Evolutionary conservation across 768 basidiomycete genomes (phyloP), one percentile per base, ranked within the genome.

Genomic region (Rhizopogon salebrosus): DNA sequence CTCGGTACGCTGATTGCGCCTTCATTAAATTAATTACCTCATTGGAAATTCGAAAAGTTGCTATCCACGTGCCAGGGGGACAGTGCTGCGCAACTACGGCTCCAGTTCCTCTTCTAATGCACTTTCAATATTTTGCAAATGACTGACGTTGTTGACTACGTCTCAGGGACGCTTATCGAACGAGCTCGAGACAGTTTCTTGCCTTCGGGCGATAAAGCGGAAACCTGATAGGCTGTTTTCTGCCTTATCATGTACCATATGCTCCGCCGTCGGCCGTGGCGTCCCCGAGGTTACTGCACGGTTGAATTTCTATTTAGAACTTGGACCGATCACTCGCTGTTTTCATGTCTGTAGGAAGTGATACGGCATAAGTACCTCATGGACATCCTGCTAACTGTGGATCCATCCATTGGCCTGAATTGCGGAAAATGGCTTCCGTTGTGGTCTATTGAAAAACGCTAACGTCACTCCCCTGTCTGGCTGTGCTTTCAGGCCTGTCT

Each of bases 341-440:
- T 37, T 37, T 37, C 36, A 37, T 46, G 31, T 46, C 22, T 46
- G 45, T 20, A 23, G 35, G 45, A 46, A 46, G 22, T 46, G 16
- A 14, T 46, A 34, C 31, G 45, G 45, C 45, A 46, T 22, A n/a
- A n/a, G n/a, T n/a, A 34, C 45, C 45, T 46, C 45, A 46, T 46
- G 45, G 31, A 34, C 20, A 46, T 46, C 14, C 31, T 46, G 45
- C 45, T 31, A 46, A 34, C 35, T 23, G 45, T 46, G 45, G 45
- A 22, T 46, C 27, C 31, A 46, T 34, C 27, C 45, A 46, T 34
- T 46, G 45, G 22, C 45, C 31, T 34, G 31, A 46, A 46, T 34
- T 16, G 20, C 29, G 45, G 45, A 34, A 46, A 29, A 46, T 46
- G 31, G 45, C 29, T 46, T 46, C 45, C 45, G 45, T 46, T 4